These are phyloP conservation scores for Eremochloa ophiuroides DNA, from an alignment of 176 grass and related monocot species.

Conservation along the genomic window DNA sequence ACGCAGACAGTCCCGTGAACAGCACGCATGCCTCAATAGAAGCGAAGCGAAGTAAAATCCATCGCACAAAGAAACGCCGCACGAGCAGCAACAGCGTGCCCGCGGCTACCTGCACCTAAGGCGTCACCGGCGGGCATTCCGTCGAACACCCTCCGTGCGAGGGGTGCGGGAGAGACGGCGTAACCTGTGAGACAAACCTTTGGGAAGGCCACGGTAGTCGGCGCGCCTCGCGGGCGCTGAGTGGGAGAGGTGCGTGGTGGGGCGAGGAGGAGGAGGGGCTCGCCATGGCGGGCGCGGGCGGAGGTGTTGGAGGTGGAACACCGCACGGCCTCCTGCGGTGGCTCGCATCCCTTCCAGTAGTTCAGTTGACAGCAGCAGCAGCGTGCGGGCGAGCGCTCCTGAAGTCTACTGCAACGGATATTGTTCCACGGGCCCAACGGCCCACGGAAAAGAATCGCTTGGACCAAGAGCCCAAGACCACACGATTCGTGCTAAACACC, in stretches of 20 bases:
- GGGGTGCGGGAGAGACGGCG: neutral
- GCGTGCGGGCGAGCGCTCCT: neutral
- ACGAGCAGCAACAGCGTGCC: neutral
- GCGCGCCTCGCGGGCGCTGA: neutral
- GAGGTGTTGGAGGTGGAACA: conserved; percentile 31
- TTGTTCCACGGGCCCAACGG: neutral
- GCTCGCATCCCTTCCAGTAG: conserved; percentile 19
- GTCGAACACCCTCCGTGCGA: conserved; percentile 10
- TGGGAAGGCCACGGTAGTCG: conserved; percentile 2
- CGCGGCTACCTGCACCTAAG: neutral
- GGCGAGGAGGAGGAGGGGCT: neutral
- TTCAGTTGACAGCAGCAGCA: neutral
- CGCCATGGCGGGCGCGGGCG: neutral
- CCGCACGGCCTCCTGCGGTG: conserved; percentile 28
- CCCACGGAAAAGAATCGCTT: neutral
- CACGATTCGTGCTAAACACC: neutral
- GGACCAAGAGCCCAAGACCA: neutral
- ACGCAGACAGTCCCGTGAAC: neutral
- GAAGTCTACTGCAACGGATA: neutral
- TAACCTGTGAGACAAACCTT: neutral
- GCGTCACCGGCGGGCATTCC: neutral
- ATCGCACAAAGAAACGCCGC: neutral
- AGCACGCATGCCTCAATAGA: neutral
- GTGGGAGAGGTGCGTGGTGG: neutral
- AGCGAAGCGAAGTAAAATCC: neutral